Base-by-base conservation (phyloP, 257 asterid species). In the Pogostemon cablin region DNA sequence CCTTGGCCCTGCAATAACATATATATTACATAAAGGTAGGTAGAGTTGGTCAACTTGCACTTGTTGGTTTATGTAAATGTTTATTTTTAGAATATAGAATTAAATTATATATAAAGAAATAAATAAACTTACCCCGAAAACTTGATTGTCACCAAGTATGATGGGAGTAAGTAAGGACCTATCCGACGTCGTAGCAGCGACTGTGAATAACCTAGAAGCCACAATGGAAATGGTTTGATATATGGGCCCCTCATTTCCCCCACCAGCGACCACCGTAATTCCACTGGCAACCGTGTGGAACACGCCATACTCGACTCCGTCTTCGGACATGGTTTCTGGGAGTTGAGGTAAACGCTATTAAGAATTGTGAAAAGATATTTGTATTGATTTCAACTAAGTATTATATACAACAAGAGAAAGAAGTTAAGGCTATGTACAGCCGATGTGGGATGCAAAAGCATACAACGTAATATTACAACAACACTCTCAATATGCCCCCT, bases 171-270 rank as follows among this genome's bases (percentile, higher is more conserved):
- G 78, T 39, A 65, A 79, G 3, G 78, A 56, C 39, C 84, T 59
- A 25, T 84, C 88, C 1, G 72, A 55, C 0, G 80, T 62, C 20
- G 68, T 63, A 38, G 84, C 86, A 1, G 77, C 86, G 1, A 77
- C 86, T 3, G 88, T 70, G n/a, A 81, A 35, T 35, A 81, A 49
- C 86, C 88, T 79, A 0, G 86, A 86, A 6, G 81, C 80, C 3
- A 71, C 73, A 34, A 62, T 60, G 0, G 5, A 9, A 7, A 77
- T 61, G 1, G 88, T 74, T 37, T 75, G 78, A 25, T 79, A 54
- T 34, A 1, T 4, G n/a, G 88, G 88, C 4, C 86, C 86, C 2
- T 39, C 11, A 17, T 81, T 84, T 10, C 86, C 84, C 0, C 60
- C 84, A 2, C 81, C 34, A 66, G 78, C 65, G 4, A 79, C 86